phyloP scores from a whole-genome alignment of 2,329 filamentous ascomycete genomes.

The Botrytis pseudocinerea region DNA sequence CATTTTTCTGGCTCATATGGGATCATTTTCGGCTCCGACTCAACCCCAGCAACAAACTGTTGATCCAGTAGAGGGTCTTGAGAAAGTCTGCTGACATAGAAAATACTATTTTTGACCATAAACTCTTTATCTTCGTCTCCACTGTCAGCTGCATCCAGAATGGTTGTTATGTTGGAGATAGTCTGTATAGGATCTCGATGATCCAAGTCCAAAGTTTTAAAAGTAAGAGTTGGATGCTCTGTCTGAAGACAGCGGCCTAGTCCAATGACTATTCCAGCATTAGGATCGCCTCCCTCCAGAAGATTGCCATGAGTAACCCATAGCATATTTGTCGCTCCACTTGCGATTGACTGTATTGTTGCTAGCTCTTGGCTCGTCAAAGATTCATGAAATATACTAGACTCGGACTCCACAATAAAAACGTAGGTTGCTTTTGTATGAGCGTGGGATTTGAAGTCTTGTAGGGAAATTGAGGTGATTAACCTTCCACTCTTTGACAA shows the following conservation, averaged over 20 bases:
- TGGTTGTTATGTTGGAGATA: not conserved
- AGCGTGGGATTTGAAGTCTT: not conserved
- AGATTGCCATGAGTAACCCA: constrained; percentile 25
- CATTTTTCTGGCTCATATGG: constrained; percentile 8
- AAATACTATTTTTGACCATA: not conserved
- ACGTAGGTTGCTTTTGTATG: not conserved
- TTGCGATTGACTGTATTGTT: constrained; percentile 3
- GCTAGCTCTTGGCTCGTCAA: constrained; percentile 7
- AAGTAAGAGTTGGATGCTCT: constrained; percentile 27
- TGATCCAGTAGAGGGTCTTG: constrained; percentile 22
- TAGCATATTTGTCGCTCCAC: not conserved
- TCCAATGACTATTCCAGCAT: constrained; percentile 20
- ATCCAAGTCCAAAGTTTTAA: constrained; percentile 24
- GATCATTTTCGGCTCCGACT: constrained; percentile 1
- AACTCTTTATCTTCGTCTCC: constrained; percentile 17
- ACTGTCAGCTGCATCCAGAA: not conserved
- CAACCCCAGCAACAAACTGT: constrained; percentile 23
- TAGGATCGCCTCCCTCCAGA: constrained; percentile 13
- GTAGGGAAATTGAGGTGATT: not conserved
- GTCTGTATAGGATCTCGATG: constrained; percentile 4
- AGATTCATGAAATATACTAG: constrained; percentile 10
- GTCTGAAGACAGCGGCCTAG: constrained; percentile 21
- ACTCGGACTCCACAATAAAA: constrained; percentile 7
- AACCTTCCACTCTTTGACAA: not conserved
- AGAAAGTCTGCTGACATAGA: constrained; percentile 26